Conservation (phyloP, 2,329 filamentous ascomycete genomes). For the Chaetomiaceae sp. region DNA sequence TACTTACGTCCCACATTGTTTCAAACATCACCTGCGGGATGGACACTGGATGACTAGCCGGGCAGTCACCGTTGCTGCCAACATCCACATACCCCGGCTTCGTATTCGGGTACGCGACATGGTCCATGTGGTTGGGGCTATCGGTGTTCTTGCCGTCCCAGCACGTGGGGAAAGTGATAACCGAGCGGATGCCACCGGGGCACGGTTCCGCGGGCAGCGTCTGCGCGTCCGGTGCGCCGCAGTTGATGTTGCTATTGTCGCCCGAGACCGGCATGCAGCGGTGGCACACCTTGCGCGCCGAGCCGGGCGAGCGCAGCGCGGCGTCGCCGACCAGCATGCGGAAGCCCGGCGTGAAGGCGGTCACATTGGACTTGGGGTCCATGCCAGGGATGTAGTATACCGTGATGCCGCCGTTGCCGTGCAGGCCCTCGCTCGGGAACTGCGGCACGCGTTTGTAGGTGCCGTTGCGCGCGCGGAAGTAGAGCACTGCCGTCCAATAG, state of each 20-base stretch:
- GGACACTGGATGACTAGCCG: slow-evolving; percentile 36
- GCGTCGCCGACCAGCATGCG: slow-evolving; percentile 23
- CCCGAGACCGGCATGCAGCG: slow-evolving; percentile 20
- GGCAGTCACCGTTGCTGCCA: slow-evolving; percentile 31
- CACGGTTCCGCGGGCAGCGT: slow-evolving; percentile 35
- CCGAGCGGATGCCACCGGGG: slow-evolving; percentile 38
- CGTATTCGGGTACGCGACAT: slow-evolving; percentile 40
- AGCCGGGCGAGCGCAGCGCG: slow-evolving; percentile 17
- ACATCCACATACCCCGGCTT: too few relatives aligned
- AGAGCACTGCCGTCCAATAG: slow-evolving; percentile 19
- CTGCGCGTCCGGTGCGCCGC: slow-evolving; percentile 26
- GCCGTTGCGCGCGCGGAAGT: slow-evolving; percentile 14
- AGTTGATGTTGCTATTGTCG: slow-evolving; percentile 18
- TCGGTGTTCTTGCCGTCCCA: slow-evolving; percentile 50
- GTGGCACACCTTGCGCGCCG: slow-evolving; percentile 23
- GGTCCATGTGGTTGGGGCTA: slow-evolving; percentile 36
- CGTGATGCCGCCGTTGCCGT: slow-evolving; percentile 10
- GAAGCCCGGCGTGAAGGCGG: slow-evolving; percentile 22
- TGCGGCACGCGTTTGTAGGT: slow-evolving; percentile 15
- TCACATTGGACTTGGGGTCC: slow-evolving; percentile 21
- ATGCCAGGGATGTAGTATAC: slow-evolving; percentile 19
- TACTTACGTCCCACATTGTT: slow-evolving; percentile 42
- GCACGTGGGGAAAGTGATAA: slow-evolving; percentile 41
- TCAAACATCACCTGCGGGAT: slow-evolving; percentile 42
- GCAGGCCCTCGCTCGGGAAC: slow-evolving; percentile 10